These are phyloP conservation scores for Torulaspora gathmanii DNA, from an alignment of 805 yeast species.

Conservation along the genomic window DNA sequence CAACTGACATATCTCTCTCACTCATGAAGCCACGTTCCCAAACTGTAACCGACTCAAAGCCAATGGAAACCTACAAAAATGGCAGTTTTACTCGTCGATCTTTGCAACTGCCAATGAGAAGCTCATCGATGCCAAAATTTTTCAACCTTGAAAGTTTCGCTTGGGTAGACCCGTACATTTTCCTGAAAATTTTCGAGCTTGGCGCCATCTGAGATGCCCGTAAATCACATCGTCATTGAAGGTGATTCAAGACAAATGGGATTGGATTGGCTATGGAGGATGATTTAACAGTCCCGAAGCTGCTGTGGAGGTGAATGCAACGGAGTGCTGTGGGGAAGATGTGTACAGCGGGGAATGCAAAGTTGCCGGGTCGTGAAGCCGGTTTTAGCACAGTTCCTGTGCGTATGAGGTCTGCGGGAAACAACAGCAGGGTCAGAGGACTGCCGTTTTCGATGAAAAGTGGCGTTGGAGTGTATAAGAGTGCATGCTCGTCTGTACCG, in stretches of 20 bases:
- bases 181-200: conserved; percentile 2
- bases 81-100: background rate
- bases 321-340: background rate
- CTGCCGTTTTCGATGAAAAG: conserved; percentile 3
- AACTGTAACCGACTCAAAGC: background rate
- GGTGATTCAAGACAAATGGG: no score
- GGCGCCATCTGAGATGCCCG: background rate
- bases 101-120: background rate
- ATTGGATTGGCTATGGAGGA: background rate
- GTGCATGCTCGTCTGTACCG: conserved; percentile 5
- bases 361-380: background rate
- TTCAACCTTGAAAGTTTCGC: conserved; percentile 10
- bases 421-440: conserved; percentile 7
- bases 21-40: background rate
- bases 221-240: background rate
- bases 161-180: conserved; percentile 16
- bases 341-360: background rate
- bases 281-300: background rate
- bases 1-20: conserved; percentile 2
- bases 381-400: conserved; percentile 5
- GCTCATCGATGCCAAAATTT: conserved; percentile 11
- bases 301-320: background rate
- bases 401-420: background rate
- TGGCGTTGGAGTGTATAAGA: conserved; percentile 9
- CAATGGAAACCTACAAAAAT: background rate